phyloP scores from a whole-genome alignment of 768 basidiomycete species.

The Phallus indusiatus region DNA sequence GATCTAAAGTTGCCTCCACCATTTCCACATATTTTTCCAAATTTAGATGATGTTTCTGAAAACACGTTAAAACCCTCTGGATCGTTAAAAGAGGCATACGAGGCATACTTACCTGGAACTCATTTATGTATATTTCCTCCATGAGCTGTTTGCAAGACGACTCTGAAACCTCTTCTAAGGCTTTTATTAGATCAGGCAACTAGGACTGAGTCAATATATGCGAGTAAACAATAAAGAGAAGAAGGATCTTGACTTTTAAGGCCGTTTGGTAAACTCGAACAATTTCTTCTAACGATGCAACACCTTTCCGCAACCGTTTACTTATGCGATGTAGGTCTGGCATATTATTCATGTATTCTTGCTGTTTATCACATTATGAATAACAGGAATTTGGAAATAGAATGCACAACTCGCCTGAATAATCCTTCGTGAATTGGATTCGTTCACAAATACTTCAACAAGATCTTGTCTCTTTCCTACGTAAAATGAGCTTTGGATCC shows the following conservation, averaged over 20 bases:
- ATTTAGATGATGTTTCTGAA: conserved; percentile 51
- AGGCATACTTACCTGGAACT: conserved; percentile 41
- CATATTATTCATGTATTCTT: conserved; percentile 82
- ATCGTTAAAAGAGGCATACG: neutral
- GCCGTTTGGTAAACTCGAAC: conserved; percentile 94
- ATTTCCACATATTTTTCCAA: conserved; percentile 81
- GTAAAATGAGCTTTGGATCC: neutral
- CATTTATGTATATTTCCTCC: conserved; percentile 53
- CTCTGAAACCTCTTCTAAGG: conserved; percentile 41
- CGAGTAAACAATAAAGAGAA: neutral
- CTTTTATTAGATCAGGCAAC: conserved; percentile 67
- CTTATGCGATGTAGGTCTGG: conserved; percentile 89
- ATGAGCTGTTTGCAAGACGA: conserved; percentile 42
- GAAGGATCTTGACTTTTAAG: conserved; percentile 44
- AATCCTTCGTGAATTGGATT: conserved; percentile 55
- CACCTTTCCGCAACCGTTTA: conserved; percentile 81
- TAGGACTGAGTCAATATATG: conserved; percentile 20
- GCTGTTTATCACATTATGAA: conserved; percentile 32
- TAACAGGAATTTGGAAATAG: neutral
- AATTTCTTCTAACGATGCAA: conserved; percentile 86
- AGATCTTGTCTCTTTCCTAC: conserved; percentile 79
- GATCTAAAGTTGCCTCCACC: conserved; percentile 93
- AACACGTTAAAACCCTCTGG: neutral
- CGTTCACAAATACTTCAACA: conserved; percentile 79
- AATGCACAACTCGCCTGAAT: conserved; percentile 50